A percentile compares a stretch with the other conserved stretches of the same genome.
phyloP scores from a whole-genome alignment of 148 eudicot genomes.

The Spergularia bocconei region DNA sequence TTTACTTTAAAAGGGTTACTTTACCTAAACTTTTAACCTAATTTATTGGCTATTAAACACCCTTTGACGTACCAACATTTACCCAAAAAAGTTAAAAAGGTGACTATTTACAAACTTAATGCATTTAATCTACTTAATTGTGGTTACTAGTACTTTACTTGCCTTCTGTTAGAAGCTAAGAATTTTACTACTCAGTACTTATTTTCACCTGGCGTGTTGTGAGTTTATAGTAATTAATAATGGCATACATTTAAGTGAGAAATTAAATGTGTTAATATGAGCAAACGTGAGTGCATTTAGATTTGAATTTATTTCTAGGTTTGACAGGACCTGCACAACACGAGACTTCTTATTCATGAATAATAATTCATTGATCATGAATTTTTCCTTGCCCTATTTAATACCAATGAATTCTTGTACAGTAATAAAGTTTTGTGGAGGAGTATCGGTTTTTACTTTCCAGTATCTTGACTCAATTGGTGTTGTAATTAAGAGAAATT shows the following conservation, averaged over 20 bases:
- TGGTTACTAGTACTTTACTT: background rate
- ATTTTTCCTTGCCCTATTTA: background rate
- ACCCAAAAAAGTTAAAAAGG: constrained; percentile 20
- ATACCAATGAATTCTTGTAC: background rate
- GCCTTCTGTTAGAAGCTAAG: constrained; percentile 31
- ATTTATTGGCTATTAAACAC: constrained; percentile 17
- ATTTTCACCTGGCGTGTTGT: constrained; percentile 1
- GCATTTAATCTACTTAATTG: constrained; percentile 10
- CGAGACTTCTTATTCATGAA: constrained; percentile 15
- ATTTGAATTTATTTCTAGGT: constrained; percentile 6
- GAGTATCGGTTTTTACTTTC: too few relatives aligned
- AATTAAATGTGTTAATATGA: background rate
- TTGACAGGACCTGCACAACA: constrained; percentile 1
- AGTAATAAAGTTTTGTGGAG: background rate
- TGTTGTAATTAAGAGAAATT: too few relatives aligned
- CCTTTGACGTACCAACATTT: constrained; percentile 14
- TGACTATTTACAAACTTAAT: background rate
- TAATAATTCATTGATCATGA: background rate
- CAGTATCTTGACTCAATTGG: too few relatives aligned
- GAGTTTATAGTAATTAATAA: background rate
- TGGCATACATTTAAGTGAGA: constrained; percentile 1
- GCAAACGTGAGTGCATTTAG: constrained; percentile 20
- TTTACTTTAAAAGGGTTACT: constrained; percentile 15
- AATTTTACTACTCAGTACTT: constrained; percentile 5
- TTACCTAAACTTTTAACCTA: constrained; percentile 30